Conservation (phyloP, 2,329 filamentous ascomycete genomes). For the Penicillium sp. region DNA sequence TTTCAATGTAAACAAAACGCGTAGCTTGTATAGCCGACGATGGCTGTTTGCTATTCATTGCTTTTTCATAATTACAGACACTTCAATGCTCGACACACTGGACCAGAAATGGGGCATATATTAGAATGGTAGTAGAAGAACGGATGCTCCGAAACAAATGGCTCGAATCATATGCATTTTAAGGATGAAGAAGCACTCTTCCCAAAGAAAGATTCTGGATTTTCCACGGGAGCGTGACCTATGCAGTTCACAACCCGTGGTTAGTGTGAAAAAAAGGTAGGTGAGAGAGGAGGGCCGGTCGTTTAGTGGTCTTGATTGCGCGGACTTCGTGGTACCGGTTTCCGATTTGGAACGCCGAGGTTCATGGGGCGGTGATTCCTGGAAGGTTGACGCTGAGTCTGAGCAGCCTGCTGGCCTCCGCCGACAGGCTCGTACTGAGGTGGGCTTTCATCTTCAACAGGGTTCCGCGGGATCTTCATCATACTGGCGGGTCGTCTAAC, state of each 20-base stretch:
- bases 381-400: slow-evolving; percentile 23
- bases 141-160: neutral
- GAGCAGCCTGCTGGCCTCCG: slow-evolving; percentile 15
- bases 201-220: neutral
- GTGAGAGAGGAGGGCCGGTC: neutral
- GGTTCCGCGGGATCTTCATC: slow-evolving; percentile 31
- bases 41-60: neutral
- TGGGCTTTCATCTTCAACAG: slow-evolving; percentile 31
- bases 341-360: slow-evolving; percentile 40
- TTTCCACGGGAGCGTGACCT: neutral
- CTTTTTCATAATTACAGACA: neutral
- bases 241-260: neutral
- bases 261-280: neutral
- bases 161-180: neutral
- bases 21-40: neutral
- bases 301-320: neutral
- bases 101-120: neutral
- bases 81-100: neutral
- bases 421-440: slow-evolving; percentile 34
- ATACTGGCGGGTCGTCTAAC: slow-evolving; percentile 35
- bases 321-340: slow-evolving; percentile 38
- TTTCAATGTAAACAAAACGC: neutral
- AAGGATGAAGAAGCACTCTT: neutral
- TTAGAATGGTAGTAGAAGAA: neutral
- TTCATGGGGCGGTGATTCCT: slow-evolving; percentile 34